Evolutionary conservation across 2,329 filamentous ascomycete genomes (phyloP).

Genomic region (Paracamarosporium sp.): DNA sequence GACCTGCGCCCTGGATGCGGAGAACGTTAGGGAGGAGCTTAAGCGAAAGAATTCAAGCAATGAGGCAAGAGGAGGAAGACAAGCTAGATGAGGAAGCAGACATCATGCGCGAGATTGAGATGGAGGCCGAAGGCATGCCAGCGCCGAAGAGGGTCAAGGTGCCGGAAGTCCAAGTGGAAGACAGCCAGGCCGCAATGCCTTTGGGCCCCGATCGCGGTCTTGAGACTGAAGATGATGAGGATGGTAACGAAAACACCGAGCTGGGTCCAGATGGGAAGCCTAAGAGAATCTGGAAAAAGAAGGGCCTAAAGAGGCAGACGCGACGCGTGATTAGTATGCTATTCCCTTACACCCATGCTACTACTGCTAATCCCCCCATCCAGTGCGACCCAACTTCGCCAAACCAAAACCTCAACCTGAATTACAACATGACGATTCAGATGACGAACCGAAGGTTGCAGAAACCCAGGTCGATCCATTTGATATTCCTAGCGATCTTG

Average conservation of each 20-base stretch:
- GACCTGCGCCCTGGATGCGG: constrained; percentile 52
- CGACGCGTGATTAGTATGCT: constrained; percentile 64
- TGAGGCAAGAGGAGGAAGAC: constrained; percentile 64
- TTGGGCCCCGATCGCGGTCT: constrained; percentile 52
- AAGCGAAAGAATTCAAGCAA: constrained; percentile 74
- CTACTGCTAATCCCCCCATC: constrained; percentile 26
- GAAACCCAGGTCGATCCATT: constrained; percentile 35
- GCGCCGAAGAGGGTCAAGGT: constrained; percentile 33
- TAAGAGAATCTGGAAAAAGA: constrained; percentile 77
- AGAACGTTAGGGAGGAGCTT: constrained; percentile 68
- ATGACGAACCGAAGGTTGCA: constrained; percentile 49
- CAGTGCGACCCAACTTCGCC: constrained; percentile 47
- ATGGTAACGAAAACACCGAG: constrained; percentile 37
- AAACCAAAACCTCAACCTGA: constrained; percentile 52
- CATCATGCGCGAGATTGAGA: constrained; percentile 74
- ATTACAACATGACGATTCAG: constrained; percentile 31
- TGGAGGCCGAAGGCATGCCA: constrained; percentile 41
- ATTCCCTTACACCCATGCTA: not conserved
- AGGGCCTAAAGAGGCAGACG: constrained; percentile 81
- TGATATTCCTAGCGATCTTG: constrained; percentile 39
- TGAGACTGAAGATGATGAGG: constrained; percentile 67
- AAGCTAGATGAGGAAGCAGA: constrained; percentile 75
- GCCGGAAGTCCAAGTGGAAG: constrained; percentile 47
- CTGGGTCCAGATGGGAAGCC: constrained; percentile 65
- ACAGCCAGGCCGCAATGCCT: constrained; percentile 53